A percentile compares a stretch with the other conserved stretches of the same genome.
Conservation (phyloP, 345 rosid species). For the Aquilaria malaccensis region DNA sequence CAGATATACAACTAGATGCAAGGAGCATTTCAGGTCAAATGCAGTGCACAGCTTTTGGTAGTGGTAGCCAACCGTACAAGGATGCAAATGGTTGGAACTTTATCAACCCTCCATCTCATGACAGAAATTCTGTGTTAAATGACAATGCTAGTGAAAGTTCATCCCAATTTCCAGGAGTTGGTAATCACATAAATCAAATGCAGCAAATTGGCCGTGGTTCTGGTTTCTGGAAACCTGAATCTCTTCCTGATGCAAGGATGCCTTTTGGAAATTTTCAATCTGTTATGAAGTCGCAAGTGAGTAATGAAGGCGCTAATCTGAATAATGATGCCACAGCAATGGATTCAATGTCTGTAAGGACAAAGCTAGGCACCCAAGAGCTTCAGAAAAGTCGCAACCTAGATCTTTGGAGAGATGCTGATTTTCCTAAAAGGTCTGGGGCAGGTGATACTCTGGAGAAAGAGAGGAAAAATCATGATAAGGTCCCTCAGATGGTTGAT, state of each 20-base stretch:
- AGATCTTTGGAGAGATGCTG: slow-evolving; percentile 43
- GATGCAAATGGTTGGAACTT: slow-evolving; percentile 40
- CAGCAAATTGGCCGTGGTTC: slow-evolving; percentile 24
- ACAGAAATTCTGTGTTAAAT: slow-evolving; percentile 16
- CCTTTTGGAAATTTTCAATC: slow-evolving; percentile 28
- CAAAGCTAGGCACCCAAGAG: slow-evolving; percentile 32
- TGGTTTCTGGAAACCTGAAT: slow-evolving; percentile 33
- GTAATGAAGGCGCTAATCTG: slow-evolving; percentile 29
- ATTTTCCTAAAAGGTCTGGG: slow-evolving; percentile 27
- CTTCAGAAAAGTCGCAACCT: slow-evolving; percentile 23
- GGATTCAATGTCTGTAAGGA: slow-evolving; percentile 26
- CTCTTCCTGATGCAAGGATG: slow-evolving; percentile 31
- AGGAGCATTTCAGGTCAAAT: slow-evolving; percentile 27
- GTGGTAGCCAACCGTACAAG: slow-evolving; percentile 30
- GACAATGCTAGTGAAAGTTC: slow-evolving; percentile 27
- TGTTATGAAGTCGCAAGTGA: slow-evolving; percentile 23
- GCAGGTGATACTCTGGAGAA: slow-evolving; percentile 20
- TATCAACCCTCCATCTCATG: slow-evolving; percentile 24
- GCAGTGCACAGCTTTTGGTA: slow-evolving; percentile 18
- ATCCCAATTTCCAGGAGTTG: slow-evolving; percentile 23
- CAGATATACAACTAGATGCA: slow-evolving; percentile 27
- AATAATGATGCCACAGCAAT: slow-evolving; percentile 26
- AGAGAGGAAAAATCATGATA: slow-evolving; percentile 22
- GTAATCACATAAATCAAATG: slow-evolving; percentile 15
- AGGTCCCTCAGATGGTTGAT: slow-evolving; percentile 36